Conservation (phyloP, 768 basidiomycete genomes). For the Mycena olivaceomarginata region DNA sequence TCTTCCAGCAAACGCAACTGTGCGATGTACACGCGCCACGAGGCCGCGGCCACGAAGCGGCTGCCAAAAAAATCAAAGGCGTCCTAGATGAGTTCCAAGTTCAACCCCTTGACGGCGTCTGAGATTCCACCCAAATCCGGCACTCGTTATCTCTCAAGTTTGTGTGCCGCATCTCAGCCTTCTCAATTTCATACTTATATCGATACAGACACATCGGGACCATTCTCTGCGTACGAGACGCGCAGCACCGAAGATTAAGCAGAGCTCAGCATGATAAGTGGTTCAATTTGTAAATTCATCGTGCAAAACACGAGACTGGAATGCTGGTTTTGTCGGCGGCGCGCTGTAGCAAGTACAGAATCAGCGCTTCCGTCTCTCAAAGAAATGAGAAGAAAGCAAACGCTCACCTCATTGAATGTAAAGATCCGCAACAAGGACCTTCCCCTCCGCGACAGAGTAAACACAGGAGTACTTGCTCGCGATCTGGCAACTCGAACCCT, state of each 20-base stretch:
- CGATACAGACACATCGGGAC: conserved; percentile 13
- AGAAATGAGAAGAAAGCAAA: conserved; percentile 7
- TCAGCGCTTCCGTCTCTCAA: conserved; percentile 2
- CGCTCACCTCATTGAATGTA: conserved; percentile 9
- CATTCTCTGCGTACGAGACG: conserved; percentile 20
- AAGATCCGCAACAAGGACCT: conserved; percentile 20
- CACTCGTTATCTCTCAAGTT: neutral
- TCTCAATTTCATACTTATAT: conserved; percentile 1
- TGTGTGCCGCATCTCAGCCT: conserved; percentile 4
- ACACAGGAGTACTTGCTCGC: conserved; percentile 20
- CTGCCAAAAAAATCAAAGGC: neutral
- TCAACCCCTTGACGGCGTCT: conserved; percentile 1
- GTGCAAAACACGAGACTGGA: neutral
- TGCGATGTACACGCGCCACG: neutral
- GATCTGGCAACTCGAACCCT: conserved; percentile 18
- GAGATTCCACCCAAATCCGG: conserved; percentile 1
- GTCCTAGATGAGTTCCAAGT: neutral
- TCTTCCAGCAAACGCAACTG: neutral
- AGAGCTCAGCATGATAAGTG: neutral
- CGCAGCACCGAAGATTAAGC: conserved; percentile 2
- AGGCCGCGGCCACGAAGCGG: neutral
- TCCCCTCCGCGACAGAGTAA: conserved; percentile 24
- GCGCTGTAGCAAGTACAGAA: conserved; percentile 5
- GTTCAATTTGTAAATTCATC: conserved; percentile 7
- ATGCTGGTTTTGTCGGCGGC: neutral